Conservation (phyloP, 192 early-diverging fungal species). For the Chytriomyces sp. region DNA sequence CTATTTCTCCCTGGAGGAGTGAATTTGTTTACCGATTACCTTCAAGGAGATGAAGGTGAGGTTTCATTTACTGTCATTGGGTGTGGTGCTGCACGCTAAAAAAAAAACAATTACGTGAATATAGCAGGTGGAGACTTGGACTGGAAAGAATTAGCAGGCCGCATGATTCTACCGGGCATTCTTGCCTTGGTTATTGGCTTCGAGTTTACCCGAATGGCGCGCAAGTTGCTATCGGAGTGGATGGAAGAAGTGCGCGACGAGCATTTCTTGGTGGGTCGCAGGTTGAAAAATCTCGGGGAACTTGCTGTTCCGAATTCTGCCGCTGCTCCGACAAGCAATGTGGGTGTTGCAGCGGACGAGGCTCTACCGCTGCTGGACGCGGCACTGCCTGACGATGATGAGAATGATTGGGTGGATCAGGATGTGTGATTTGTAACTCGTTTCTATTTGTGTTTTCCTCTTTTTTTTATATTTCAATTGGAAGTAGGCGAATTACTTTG, state of each 20-base stretch:
- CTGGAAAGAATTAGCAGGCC: conserved; percentile 3
- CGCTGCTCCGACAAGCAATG: background rate
- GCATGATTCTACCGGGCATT: conserved; percentile 27
- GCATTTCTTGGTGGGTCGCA: conserved; percentile 81
- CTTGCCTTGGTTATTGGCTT: conserved; percentile 19
- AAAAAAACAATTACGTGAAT: no score
- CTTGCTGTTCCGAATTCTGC: background rate
- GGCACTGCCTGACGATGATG: background rate
- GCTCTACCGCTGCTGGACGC: background rate
- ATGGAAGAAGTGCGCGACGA: conserved; percentile 79
- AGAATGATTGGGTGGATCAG: no score
- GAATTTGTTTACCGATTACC: background rate
- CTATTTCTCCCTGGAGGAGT: conserved; percentile 15
- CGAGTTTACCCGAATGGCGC: conserved; percentile 35
- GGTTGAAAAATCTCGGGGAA: conserved; percentile 81
- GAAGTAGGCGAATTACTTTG: no score
- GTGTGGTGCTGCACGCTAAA: no score
- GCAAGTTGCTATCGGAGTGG: conserved; percentile 64
- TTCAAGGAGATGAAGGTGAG: conserved; percentile 17
- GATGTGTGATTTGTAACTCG: no score
- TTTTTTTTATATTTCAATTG: no score
- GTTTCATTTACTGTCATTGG: background rate
- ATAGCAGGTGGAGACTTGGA: background rate
- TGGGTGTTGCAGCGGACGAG: background rate
- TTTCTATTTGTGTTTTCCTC: no score